Conservation (phyloP, 2,329 filamentous ascomycete genomes). For the Diplocarpon mali region DNA sequence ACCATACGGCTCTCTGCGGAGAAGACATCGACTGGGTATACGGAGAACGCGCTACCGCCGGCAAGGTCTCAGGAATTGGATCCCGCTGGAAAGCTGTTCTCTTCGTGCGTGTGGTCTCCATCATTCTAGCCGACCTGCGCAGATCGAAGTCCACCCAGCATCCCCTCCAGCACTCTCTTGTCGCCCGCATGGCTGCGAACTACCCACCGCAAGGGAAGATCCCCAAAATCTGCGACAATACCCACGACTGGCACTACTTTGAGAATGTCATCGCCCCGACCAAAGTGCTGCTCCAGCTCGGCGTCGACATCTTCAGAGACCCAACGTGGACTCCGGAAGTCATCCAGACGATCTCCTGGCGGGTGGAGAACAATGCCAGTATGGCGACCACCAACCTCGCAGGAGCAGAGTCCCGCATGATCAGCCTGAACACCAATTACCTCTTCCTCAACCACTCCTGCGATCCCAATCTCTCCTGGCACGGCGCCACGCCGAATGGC, state of each 20-base stretch:
- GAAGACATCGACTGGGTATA: slow-evolving; percentile 20
- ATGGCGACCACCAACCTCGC: slow-evolving; percentile 8
- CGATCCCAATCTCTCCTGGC: slow-evolving; percentile 20
- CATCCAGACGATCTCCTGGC: slow-evolving; percentile 22
- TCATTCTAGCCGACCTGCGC: slow-evolving; percentile 15
- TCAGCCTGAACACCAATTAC: slow-evolving; percentile 19
- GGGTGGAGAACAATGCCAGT: slow-evolving; percentile 23
- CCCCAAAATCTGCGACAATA: neutral
- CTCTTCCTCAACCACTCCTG: slow-evolving; percentile 26
- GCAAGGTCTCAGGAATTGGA: neutral
- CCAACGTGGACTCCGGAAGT: slow-evolving; percentile 16
- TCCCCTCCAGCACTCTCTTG: slow-evolving; percentile 18
- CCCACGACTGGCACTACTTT: slow-evolving; percentile 16
- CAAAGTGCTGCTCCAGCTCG: slow-evolving; percentile 16
- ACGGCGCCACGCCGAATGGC: slow-evolving; percentile 7
- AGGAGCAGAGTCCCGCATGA: neutral
- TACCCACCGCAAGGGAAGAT: slow-evolving; percentile 9
- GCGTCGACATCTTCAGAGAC: slow-evolving; percentile 19
- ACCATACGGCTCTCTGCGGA: slow-evolving; percentile 20
- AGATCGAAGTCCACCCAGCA: slow-evolving; percentile 4
- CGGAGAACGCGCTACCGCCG: neutral
- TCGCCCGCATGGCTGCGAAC: slow-evolving; percentile 20
- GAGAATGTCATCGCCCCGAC: slow-evolving; percentile 20
- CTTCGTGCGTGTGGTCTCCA: slow-evolving; percentile 17
- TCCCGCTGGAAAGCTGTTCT: slow-evolving; percentile 13